Percentiles rank a stretch among this genome's conserved stretches.
Conservation (phyloP, 768 basidiomycete genomes). For the Tricholoma saponaceum region DNA sequence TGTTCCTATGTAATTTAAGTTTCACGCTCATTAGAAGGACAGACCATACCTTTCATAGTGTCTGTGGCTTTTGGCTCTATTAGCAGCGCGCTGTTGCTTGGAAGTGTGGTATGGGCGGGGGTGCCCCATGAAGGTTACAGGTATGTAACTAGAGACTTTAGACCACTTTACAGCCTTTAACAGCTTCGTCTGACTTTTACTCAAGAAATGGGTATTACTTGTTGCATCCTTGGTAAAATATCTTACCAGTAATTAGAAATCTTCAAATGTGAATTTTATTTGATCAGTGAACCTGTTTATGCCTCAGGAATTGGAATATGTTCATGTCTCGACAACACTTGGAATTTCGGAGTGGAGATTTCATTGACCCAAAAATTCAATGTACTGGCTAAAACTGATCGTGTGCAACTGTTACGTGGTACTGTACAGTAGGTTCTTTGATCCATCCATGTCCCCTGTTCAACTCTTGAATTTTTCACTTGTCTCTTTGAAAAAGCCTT, state of each 20-base stretch:
- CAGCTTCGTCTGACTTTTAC: constrained; percentile 15
- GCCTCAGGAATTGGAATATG: background rate
- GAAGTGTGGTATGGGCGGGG: constrained; percentile 11
- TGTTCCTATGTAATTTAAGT: background rate
- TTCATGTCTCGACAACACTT: background rate
- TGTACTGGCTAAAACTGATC: background rate
- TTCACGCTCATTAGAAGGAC: background rate
- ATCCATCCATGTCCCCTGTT: background rate
- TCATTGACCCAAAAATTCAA: background rate
- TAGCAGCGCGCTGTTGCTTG: constrained; percentile 11
- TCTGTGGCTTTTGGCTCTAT: constrained; percentile 14
- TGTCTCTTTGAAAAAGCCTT: background rate
- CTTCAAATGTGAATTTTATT: background rate
- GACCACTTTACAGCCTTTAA: background rate
- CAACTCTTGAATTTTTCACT: background rate
- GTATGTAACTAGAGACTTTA: background rate
- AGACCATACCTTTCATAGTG: constrained; percentile 15
- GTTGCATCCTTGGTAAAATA: background rate
- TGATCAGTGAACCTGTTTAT: background rate
- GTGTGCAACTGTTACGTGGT: background rate
- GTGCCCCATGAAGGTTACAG: constrained; percentile 10
- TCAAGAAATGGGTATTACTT: constrained; percentile 3
- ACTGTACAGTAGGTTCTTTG: constrained; percentile 1
- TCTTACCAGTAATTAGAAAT: background rate
- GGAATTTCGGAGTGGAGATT: background rate